Conservation (phyloP, 345 rosid species). For the Eucalyptus regnans region DNA sequence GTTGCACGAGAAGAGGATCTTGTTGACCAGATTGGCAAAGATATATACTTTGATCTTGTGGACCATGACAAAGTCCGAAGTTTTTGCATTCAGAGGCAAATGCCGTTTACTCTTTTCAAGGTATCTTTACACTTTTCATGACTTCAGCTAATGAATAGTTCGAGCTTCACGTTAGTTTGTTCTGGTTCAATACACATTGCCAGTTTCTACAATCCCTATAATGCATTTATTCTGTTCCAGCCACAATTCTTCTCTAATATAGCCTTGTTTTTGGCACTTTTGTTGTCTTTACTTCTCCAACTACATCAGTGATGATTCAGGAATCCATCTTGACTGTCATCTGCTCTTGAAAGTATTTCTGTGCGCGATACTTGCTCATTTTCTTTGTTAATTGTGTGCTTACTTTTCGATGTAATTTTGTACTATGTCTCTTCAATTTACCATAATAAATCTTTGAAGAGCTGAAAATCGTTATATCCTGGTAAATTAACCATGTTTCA, state of each 20-base stretch:
- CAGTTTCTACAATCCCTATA: background rate
- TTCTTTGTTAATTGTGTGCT: background rate
- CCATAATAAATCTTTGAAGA: background rate
- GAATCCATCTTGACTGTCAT: background rate
- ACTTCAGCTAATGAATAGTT: background rate
- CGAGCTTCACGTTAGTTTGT: background rate
- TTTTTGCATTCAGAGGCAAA: conserved; percentile 23
- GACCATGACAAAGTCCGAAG: conserved; percentile 39
- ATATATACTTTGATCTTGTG: conserved; percentile 36
- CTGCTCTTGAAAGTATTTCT: background rate
- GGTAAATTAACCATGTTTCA: background rate
- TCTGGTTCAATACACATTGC: background rate
- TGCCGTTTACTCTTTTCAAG: conserved; percentile 18
- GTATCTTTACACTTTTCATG: background rate
- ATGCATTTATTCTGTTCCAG: background rate
- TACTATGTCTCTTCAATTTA: background rate
- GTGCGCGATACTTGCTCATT: accelerated
- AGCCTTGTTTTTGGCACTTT: background rate
- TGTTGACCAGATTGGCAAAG: conserved; percentile 30
- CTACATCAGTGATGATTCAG: background rate
- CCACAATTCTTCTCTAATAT: background rate
- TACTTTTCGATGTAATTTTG: background rate
- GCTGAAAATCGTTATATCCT: background rate
- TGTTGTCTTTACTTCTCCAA: background rate
- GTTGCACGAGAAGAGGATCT: conserved; percentile 45